Base-by-base conservation (phyloP, 2,329 filamentous ascomycete genomes). In the Fusarium hostae region DNA sequence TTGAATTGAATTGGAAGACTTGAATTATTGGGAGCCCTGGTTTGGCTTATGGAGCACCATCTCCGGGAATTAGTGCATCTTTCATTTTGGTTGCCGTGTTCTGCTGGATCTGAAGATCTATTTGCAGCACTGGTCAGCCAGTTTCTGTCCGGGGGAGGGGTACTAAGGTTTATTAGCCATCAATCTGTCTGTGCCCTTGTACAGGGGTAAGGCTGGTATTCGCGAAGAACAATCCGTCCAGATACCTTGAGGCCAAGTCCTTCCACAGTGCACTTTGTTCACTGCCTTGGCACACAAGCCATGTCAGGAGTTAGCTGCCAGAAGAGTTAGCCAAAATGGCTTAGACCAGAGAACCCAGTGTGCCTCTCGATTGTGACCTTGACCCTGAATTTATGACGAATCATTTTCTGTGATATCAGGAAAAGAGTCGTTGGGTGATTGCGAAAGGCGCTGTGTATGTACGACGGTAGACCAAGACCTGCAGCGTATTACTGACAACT, bases 101-200 rank as follows among this genome's bases (percentile, higher is more conserved):
- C 66, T 73, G 70, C 70, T 67, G 70, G 61, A 72, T 73, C 70
- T 72, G 37, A 43, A 67, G 70, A 70, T 72, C 66, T 54, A 70
- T 70, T 72, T 52, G 66, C 54, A 70, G 57, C 34, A 67, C 40
- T 51, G 22, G 22, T 18, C 54, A 56, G 22, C 22, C 7, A 57
- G 58, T 58, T 60, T 60, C 66, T 61, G 56, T 55, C 44, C 41
- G 48, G 50, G 57, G 56, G 70, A 73, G 66, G 70, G 66, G 70
- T 56, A 47, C 51, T 13, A 68, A 66, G 48, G 62, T 59, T 72
- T 15, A 5, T 52, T 44, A 57, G 63, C 52, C 20, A 59, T 66
- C 34, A 40, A 45, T 41, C 34, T 56, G 48, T 45, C 32, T 56
- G 48, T 50, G 54, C 37, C 47, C 26, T 35, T 45, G 43, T 43